Evolutionary conservation across 306 rosid species (phyloP).

Genomic region (Trichosanthes truncata): DNA sequence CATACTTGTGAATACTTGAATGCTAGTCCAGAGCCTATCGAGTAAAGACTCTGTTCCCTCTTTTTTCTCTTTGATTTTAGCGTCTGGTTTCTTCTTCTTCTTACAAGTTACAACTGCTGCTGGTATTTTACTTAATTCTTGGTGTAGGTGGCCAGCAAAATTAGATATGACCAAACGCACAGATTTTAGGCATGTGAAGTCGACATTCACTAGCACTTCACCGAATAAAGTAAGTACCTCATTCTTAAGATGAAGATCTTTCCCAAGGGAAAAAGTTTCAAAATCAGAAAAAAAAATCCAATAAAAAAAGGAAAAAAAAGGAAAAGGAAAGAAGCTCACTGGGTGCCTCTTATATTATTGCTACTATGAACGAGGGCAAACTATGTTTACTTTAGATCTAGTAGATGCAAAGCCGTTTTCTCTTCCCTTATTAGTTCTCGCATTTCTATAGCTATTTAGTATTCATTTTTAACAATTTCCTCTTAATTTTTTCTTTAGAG

Average conservation of each 20-base stretch:
- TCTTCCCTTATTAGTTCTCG: neutral
- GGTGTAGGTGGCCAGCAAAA: slow-evolving; percentile 84
- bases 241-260: slow-evolving; percentile 6
- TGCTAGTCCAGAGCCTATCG: slow-evolving; percentile 68
- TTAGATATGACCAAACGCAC: slow-evolving; percentile 96
- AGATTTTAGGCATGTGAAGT: slow-evolving; percentile 71
- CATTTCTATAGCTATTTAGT: neutral
- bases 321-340: neutral
- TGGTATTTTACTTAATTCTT: slow-evolving; percentile 17
- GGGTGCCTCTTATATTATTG: neutral
- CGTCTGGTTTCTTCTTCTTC: slow-evolving; percentile 8
- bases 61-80: slow-evolving; percentile 8
- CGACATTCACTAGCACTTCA: slow-evolving; percentile 71
- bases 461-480: slow-evolving; percentile 2
- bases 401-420: neutral
- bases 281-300: neutral
- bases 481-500: slow-evolving; percentile 47
- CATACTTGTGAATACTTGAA: slow-evolving; percentile 62
- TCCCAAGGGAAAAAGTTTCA: neutral
- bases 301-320: neutral
- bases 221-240: slow-evolving; percentile 59
- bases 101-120: neutral
- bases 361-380: neutral
- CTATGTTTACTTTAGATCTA: neutral
- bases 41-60: slow-evolving; percentile 33